Base-by-base conservation (phyloP, 768 basidiomycete genomes). In the Gyrodon lividus region DNA sequence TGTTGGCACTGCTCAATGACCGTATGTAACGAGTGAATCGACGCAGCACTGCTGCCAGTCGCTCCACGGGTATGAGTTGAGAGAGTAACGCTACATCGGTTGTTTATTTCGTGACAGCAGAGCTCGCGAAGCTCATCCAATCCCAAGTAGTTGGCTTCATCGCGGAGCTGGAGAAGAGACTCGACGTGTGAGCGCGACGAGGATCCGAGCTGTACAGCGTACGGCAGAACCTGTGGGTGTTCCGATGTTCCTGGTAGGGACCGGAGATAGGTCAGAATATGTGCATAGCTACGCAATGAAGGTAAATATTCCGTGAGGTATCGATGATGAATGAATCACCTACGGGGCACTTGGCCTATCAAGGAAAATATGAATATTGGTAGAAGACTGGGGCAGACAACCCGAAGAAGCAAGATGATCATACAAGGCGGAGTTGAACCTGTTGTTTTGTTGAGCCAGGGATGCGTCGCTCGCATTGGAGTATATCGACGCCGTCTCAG, bases 261-360 rank as follows among this genome's bases (percentile, higher is more conserved):
- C 33, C 90, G 84, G 14, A 92, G 82, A 61, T 89, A 92, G 6
- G 76, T 68, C 1, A 92, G 70, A 49, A 92, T 77, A 65, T 90
- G 83, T 1, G 73, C 60, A 59, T 92, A 92, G 58, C 89, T 92
- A 51, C 24, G 28, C 37, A 16, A 38, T 9, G 6, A 52, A 4
- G 24, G 34, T 26, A 47, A 22, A 44, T 46, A 46, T 9, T 22
- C 43, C 42, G 22, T 9, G 6, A 45, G 39, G 46, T 44, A 46
- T 8, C 16, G 3, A 28, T 12, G 16, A 35, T 30, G 20, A 6
- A 12, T 31, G 7, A 26, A n/a, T 12, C 9, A 78, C 89, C 75
- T 69, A 91, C 87, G 90, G 86, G 26, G 82, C 73, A 59, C 89
- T 90, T 0, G 90, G 79, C 22, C 90, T 76, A 63, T 93, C 90